Evolutionary conservation across 2,329 filamentous ascomycete genomes (phyloP).

Genomic region (Hortaea sp.): DNA sequence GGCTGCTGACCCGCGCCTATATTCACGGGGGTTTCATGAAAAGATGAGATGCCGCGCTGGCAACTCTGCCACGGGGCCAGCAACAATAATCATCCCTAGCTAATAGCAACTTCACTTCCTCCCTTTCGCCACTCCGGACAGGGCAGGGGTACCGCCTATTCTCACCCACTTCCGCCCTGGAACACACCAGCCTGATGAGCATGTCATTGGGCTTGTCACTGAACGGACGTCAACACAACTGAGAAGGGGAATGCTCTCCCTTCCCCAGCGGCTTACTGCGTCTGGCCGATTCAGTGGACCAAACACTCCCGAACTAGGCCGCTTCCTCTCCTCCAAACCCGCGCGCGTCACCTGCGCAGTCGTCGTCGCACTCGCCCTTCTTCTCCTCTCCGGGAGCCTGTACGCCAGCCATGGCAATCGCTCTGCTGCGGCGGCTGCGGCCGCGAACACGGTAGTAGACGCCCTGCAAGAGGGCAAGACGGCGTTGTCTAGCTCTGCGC

Average conservation of each 20-base stretch:
- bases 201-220: too few relatives aligned
- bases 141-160: too few relatives aligned
- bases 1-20: too few relatives aligned
- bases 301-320: neutral
- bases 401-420: neutral
- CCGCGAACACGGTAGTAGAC: neutral
- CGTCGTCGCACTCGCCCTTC: neutral
- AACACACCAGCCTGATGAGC: too few relatives aligned
- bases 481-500: neutral
- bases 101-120: too few relatives aligned
- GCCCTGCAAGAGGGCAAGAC: neutral
- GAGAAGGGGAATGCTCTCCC: neutral
- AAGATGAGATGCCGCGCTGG: too few relatives aligned
- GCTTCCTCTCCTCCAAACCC: neutral
- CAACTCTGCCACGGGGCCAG: too few relatives aligned
- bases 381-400: neutral
- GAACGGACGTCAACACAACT: too few relatives aligned
- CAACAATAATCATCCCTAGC: too few relatives aligned
- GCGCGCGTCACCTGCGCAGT: neutral
- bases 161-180: too few relatives aligned
- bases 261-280: neutral
- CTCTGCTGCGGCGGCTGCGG: neutral
- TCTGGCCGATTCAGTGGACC: neutral
- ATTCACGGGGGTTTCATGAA: too few relatives aligned
- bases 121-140: too few relatives aligned